A percentile compares a stretch with the other conserved stretches of the same genome.
Conservation (phyloP, 1,284 basidiomycete genomes). For the Cutaneotrichosporon sp. region DNA sequence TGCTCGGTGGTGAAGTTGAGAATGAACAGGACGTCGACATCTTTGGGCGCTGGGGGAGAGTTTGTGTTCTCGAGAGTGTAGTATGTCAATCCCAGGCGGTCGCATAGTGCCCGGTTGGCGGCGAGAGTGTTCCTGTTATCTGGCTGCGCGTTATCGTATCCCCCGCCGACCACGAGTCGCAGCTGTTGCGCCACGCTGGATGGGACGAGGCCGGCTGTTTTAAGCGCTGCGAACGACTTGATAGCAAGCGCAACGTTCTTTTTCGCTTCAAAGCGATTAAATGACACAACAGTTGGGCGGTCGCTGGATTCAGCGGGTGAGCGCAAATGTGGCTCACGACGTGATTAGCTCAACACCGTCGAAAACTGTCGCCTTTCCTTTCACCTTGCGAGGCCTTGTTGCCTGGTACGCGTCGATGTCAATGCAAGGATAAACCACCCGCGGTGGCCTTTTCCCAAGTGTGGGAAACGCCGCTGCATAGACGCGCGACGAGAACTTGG, state of each 20-base stretch:
- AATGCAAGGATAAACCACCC: slow-evolving; percentile 88
- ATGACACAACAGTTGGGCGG: slow-evolving; percentile 72
- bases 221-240: slow-evolving; percentile 57
- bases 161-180: slow-evolving; percentile 72
- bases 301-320: slow-evolving; percentile 50
- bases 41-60: slow-evolving; percentile 44
- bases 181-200: slow-evolving; percentile 27
- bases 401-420: slow-evolving; percentile 65
- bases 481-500: slow-evolving; percentile 76
- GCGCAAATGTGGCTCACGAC: slow-evolving; percentile 59
- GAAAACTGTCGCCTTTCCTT: slow-evolving; percentile 46
- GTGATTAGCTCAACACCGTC: slow-evolving; percentile 57
- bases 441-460: slow-evolving; percentile 57
- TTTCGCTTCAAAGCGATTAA: slow-evolving; percentile 95
- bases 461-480: slow-evolving; percentile 72
- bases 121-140: slow-evolving; percentile 67
- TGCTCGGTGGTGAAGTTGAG: slow-evolving; percentile 79
- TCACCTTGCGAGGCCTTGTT: slow-evolving; percentile 26
- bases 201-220: slow-evolving; percentile 22
- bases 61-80: slow-evolving; percentile 49
- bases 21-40: slow-evolving; percentile 70
- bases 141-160: slow-evolving; percentile 64
- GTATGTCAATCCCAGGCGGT: slow-evolving; percentile 53
- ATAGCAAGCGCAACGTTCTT: slow-evolving; percentile 85
- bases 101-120: slow-evolving; percentile 58